phyloP scores from a whole-genome alignment of 164 flowering plant genomes.

The Pachysandra terminalis region DNA sequence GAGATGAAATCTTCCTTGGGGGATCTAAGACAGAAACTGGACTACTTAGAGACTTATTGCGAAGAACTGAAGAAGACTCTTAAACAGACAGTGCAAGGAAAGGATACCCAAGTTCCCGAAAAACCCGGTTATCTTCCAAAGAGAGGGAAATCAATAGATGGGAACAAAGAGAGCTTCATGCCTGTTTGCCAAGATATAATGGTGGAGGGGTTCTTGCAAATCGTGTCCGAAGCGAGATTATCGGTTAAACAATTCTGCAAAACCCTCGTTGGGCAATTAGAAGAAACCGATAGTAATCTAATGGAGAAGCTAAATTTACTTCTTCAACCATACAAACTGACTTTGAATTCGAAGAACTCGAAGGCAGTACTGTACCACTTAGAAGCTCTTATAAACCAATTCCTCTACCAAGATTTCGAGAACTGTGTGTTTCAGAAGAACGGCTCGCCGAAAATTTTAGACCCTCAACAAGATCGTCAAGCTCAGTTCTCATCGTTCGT shows the following conservation, averaged over 20 bases:
- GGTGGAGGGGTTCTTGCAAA: conserved; percentile 89
- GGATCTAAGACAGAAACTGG: conserved; percentile 64
- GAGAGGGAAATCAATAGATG: conserved; percentile 41
- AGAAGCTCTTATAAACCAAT: conserved; percentile 81
- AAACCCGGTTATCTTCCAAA: conserved; percentile 29
- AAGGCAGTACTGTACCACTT: conserved; percentile 69
- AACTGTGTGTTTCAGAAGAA: conserved; percentile 73
- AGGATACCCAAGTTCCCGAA: conserved; percentile 31
- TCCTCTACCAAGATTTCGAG: conserved; percentile 86
- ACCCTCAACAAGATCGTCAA: conserved; percentile 68
- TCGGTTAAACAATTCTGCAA: conserved; percentile 84
- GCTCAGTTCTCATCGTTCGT: conserved; percentile 66
- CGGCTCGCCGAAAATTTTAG: conserved; percentile 61
- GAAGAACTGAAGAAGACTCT: conserved; percentile 73
- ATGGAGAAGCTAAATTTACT: conserved; percentile 56
- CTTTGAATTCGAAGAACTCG: conserved; percentile 56
- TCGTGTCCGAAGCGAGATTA: conserved; percentile 80
- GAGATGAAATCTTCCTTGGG: conserved; percentile 79
- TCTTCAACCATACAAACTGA: conserved; percentile 66
- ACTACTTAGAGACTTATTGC: conserved; percentile 71
- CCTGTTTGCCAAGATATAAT: conserved; percentile 76
- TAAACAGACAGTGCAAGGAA: conserved; percentile 42
- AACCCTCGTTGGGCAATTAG: conserved; percentile 54
- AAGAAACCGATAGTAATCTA: conserved; percentile 48
- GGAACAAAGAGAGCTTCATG: conserved; percentile 36